phyloP scores from a whole-genome alignment of 2,329 filamentous ascomycete species.

The Chaetothyriales sp. region DNA sequence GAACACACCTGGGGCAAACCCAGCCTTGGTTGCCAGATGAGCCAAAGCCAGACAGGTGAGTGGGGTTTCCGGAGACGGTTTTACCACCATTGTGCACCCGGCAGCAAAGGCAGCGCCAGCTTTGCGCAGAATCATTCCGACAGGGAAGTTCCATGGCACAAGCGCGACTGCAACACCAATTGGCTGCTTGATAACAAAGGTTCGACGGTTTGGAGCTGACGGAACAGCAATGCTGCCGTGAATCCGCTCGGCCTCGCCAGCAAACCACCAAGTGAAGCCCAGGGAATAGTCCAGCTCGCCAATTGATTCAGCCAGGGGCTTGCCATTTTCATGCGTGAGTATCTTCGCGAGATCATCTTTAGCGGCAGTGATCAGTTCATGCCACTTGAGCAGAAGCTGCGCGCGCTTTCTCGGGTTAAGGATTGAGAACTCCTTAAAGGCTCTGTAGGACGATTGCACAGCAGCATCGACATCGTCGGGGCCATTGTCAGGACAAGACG shows the following conservation, averaged over 20 bases:
- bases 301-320: conserved; percentile 39
- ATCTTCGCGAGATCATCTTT: conserved; percentile 48
- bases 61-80: conserved; percentile 55
- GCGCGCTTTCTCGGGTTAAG: conserved; percentile 46
- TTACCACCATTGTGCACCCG: conserved; percentile 59
- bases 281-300: conserved; percentile 43
- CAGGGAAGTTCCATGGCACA: conserved; percentile 59
- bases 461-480: conserved; percentile 47
- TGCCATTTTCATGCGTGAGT: conserved; percentile 47
- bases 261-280: conserved; percentile 43
- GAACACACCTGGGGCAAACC: conserved; percentile 45
- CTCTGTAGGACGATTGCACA: conserved; percentile 43
- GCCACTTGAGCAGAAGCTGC: conserved; percentile 50
- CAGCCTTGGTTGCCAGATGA: conserved; percentile 37
- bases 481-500: conserved; percentile 35
- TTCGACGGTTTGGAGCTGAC: conserved; percentile 45
- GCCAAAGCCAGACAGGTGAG: conserved; percentile 41
- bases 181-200: conserved; percentile 61
- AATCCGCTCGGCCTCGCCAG: conserved; percentile 47
- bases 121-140: conserved; percentile 54
- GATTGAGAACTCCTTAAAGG: conserved; percentile 46
- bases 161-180: conserved; percentile 53
- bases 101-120: conserved; percentile 53
- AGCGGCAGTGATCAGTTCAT: conserved; percentile 47
- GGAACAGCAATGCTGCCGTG: conserved; percentile 44